phyloP scores from a whole-genome alignment of 1,284 basidiomycete genomes.

The Peniophora sp. region DNA sequence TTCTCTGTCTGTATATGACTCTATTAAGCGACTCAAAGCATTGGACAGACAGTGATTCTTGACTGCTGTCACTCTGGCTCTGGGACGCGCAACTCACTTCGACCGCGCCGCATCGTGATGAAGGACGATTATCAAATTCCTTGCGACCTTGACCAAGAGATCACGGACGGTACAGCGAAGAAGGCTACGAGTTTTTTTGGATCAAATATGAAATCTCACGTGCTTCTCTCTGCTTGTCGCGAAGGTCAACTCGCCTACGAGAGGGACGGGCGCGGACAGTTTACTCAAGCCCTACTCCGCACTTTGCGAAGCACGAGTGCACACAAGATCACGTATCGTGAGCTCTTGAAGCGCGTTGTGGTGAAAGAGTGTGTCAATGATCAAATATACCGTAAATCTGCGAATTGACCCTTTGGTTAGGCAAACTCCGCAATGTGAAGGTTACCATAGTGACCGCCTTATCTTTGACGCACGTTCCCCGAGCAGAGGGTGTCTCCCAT shows the following conservation, averaged over 20 bases:
- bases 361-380: slow-evolving; percentile 17
- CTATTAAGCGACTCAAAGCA: not conserved
- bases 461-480: slow-evolving; percentile 19
- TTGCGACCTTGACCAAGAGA: not conserved
- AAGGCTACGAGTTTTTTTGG: not conserved
- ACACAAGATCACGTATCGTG: slow-evolving; percentile 21
- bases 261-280: not conserved
- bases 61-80: not conserved
- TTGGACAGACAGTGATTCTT: not conserved
- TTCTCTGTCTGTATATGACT: not conserved
- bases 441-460: slow-evolving; percentile 18
- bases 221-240: not conserved
- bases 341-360: slow-evolving; percentile 21
- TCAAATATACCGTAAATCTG: not conserved
- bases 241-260: not conserved
- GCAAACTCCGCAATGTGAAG: slow-evolving; percentile 26
- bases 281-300: not conserved
- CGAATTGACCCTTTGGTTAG: slow-evolving; percentile 8
- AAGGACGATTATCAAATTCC: too few species aligned
- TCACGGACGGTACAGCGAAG: not conserved
- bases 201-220: not conserved
- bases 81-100: not conserved
- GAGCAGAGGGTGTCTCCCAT: not conserved
- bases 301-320: slow-evolving; percentile 12
- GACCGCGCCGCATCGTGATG: not conserved